phyloP scores from a whole-genome alignment of 306 rosid species.

The Lithocarpus polystachyus region DNA sequence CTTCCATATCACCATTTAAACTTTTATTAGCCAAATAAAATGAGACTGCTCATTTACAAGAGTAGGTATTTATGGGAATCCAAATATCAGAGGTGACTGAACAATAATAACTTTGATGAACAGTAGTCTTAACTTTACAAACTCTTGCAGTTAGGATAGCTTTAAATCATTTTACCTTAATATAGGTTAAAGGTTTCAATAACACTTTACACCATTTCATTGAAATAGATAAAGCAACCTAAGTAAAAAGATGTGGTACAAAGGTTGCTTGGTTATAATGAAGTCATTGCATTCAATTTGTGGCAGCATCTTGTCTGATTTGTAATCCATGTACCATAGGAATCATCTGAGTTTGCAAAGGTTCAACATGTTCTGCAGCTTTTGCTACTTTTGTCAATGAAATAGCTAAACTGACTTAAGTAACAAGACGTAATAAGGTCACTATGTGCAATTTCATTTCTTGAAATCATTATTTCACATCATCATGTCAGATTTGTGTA shows the following conservation, averaged over 20 bases:
- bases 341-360: neutral
- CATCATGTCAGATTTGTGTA: neutral
- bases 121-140: neutral
- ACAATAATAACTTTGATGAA: neutral
- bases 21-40: neutral
- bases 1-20: neutral
- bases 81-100: neutral
- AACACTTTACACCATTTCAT: neutral
- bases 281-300: neutral
- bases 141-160: neutral
- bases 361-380: neutral
- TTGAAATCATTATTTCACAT: neutral
- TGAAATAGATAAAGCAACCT: neutral
- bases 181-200: neutral
- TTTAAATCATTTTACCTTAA: neutral
- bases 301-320: neutral
- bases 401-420: constrained; percentile 5
- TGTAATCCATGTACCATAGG: neutral
- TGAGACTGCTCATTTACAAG: neutral
- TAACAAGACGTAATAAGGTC: neutral
- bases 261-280: neutral
- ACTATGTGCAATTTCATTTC: neutral
- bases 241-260: neutral
- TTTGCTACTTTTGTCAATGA: constrained; percentile 19
- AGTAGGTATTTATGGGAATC: neutral